Evolutionary conservation across 495 filamentous ascomycete genomes (phyloP).

Genomic region (Parmelia sp.): DNA sequence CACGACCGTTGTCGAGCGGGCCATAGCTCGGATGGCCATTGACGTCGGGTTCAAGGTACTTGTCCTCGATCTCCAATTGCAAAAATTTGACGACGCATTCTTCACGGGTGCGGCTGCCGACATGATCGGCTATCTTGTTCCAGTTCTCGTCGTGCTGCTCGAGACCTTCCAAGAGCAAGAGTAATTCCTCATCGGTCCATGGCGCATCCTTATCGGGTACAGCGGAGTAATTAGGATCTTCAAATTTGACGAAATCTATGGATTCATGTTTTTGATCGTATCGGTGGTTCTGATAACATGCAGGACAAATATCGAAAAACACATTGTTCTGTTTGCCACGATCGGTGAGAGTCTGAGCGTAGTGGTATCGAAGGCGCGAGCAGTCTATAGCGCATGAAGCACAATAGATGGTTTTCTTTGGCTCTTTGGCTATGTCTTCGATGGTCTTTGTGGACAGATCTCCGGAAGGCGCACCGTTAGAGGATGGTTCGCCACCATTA

Average conservation of each 20-base stretch:
- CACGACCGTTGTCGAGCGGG: constrained; percentile 60
- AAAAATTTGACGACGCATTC: constrained; percentile 96
- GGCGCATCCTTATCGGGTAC: constrained; percentile 72
- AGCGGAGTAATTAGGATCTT: constrained; percentile 70
- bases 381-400: constrained; percentile 89
- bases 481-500: constrained; percentile 62
- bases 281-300: constrained; percentile 75
- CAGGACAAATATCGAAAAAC: constrained; percentile 83
- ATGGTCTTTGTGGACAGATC: constrained; percentile 49
- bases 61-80: constrained; percentile 83
- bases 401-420: constrained; percentile 72
- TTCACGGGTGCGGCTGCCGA: constrained; percentile 85
- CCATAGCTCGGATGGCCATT: constrained; percentile 53
- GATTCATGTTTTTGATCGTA: constrained; percentile 67
- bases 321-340: constrained; percentile 52
- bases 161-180: constrained; percentile 79
- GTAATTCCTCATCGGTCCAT: constrained; percentile 84
- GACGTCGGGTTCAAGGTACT: constrained; percentile 72
- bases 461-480: constrained; percentile 50
- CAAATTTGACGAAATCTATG: constrained; percentile 76
- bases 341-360: constrained; percentile 53
- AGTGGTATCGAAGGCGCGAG: constrained; percentile 86
- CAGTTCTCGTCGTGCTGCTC: constrained; percentile 93
- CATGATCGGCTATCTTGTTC: constrained; percentile 84
- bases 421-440: constrained; percentile 52